Percentiles rank a stretch among this genome's conserved stretches.
Evolutionary conservation across 352 stramenopile species (phyloP).

Genomic region (Phytopythium aichiense): DNA sequence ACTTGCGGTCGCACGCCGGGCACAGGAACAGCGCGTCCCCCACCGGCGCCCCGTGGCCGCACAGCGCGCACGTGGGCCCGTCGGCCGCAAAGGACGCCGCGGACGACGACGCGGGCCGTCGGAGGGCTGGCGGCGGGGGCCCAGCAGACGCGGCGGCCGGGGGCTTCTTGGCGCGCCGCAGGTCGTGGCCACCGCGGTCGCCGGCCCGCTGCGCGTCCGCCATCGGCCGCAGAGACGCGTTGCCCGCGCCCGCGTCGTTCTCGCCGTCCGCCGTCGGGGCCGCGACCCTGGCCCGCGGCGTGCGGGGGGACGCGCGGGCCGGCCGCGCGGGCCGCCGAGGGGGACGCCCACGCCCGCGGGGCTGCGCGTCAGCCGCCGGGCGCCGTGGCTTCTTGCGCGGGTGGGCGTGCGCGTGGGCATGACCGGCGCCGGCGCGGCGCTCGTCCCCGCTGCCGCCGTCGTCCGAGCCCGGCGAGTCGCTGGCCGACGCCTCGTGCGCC

Average conservation of each 20-base stretch:
- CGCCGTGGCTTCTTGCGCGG: background rate
- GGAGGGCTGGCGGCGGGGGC: slow-evolving; percentile 14
- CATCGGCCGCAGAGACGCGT: background rate
- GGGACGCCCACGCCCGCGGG: background rate
- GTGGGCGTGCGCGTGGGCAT: too few relatives aligned
- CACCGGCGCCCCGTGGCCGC: slow-evolving; percentile 34
- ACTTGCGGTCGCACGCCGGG: slow-evolving; percentile 71
- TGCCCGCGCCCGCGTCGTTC: background rate
- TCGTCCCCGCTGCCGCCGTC: slow-evolving; percentile 29
- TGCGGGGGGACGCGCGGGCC: background rate
- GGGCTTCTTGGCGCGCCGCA: slow-evolving; percentile 7
- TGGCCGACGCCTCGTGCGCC: slow-evolving; percentile 45
- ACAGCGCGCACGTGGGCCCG: slow-evolving; percentile 46
- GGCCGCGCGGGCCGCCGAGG: background rate
- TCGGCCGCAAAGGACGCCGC: slow-evolving; percentile 5
- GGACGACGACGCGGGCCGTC: slow-evolving; percentile 43
- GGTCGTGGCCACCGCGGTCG: background rate
- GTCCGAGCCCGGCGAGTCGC: slow-evolving; percentile 12
- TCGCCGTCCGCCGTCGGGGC: background rate
- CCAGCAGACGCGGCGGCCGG: slow-evolving; percentile 4
- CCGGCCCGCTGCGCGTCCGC: too few relatives aligned
- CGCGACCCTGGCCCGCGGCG: background rate
- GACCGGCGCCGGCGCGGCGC: slow-evolving; percentile 5
- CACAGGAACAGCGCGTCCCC: slow-evolving; percentile 64
- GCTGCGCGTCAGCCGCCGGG: background rate